phyloP scores from a whole-genome alignment of 805 yeast genomes.

The Monosporozyma solicola region DNA sequence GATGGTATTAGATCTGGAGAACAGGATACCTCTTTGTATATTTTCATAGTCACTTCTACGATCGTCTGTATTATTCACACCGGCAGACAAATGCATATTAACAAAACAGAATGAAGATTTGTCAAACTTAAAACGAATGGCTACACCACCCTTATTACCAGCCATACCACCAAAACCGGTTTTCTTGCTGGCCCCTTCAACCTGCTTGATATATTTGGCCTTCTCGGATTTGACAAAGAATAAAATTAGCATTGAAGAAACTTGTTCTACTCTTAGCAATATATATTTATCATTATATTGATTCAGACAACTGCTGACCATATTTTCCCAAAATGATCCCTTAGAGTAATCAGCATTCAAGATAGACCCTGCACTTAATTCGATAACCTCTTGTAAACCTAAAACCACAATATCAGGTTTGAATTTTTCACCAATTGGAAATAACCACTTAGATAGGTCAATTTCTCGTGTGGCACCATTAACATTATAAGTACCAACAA shows the following conservation, averaged over 20 bases:
- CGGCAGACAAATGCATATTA: slow-evolving; percentile 93
- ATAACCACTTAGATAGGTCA: slow-evolving; percentile 69
- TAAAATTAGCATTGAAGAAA: slow-evolving; percentile 58
- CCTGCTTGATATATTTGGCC: slow-evolving; percentile 55
- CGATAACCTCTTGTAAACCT: slow-evolving; percentile 92
- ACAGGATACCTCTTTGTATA: slow-evolving; percentile 65
- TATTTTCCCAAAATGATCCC: slow-evolving; percentile 68
- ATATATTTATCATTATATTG: slow-evolving; percentile 45
- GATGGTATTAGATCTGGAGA: slow-evolving; percentile 66
- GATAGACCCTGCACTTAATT: slow-evolving; percentile 84
- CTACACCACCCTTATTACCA: slow-evolving; percentile 95
- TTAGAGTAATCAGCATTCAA: slow-evolving; percentile 76
- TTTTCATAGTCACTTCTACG: slow-evolving; percentile 77
- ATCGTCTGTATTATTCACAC: slow-evolving; percentile 70
- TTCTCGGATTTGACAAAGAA: slow-evolving; percentile 49
- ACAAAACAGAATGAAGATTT: slow-evolving; percentile 73
- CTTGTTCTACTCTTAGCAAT: slow-evolving; percentile 64
- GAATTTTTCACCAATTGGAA: slow-evolving; percentile 53
- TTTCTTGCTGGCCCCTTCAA: slow-evolving; percentile 89
- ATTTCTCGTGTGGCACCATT: slow-evolving; percentile 57
- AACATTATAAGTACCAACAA: slow-evolving; percentile 80
- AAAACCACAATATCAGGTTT: slow-evolving; percentile 77
- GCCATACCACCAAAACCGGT: slow-evolving; percentile 96
- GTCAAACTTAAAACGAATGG: slow-evolving; percentile 78
- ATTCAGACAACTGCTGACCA: slow-evolving; percentile 56